Evolutionary conservation across 345 rosid genomes (phyloP), one percentile per base, ranked within the genome.

Genomic region (Theobroma cacao): DNA sequence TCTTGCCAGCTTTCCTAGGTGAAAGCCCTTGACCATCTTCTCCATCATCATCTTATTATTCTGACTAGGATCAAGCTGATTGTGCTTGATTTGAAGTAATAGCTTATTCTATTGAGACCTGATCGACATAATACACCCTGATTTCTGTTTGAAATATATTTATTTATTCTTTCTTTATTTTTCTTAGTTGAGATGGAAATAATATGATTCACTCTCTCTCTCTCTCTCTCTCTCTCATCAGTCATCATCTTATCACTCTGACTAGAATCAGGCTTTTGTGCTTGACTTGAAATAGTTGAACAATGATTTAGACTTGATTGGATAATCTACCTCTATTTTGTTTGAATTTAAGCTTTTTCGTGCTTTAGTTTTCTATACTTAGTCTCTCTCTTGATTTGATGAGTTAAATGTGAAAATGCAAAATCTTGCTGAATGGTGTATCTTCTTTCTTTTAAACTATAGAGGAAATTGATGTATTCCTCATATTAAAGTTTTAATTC

Each of bases 391-490:
- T 48, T 10, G 3, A 10, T 72, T 47, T 20, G 17, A 56, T 53
- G 59, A 31, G 8, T n/a, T 34, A 24, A 11, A 53, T n/a, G 6
- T 31, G 47, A 52, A 31, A 50, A 22, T 20, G 36, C 28, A 72
- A 31, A 20, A 56, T 72, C 47, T 58, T 53, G 47, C 61, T 72
- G 28, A 31, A 13, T 72, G 60, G 75, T 50, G 61, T 38, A 64
- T 40, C 1, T 45, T 52, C 3, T 18, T 52, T 17, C 18, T n/a
- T 53, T n/a, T 31, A 45, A 72, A 52, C 45, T 52, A 52, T 55
- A 5, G n/a, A 67, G 4, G 53, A 41, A 41, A 52, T 70, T 75
- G 78, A 82, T n/a, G 71, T 12, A n/a, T 66, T 40, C 71, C 48
- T 11, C 31, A 12, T 66, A 40, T 40, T 40, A 66, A 66, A 38